phyloP scores from a whole-genome alignment of 148 eudicot genomes.

The Beta vulgaris region DNA sequence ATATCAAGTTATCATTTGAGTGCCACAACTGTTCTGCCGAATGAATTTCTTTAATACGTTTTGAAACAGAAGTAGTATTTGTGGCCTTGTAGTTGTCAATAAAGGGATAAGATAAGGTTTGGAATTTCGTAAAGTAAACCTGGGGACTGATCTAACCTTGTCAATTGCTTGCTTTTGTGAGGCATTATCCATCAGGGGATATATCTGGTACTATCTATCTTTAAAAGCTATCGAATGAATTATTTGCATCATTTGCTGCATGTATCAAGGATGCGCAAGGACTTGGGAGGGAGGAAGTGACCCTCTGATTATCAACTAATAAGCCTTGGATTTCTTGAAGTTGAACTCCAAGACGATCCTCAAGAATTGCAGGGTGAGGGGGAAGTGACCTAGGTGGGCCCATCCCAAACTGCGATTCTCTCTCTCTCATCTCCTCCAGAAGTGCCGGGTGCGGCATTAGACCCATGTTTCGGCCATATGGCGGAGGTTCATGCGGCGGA shows the following conservation, averaged over 20 bases:
- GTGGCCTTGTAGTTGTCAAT: too few species aligned
- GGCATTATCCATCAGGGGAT: neutral
- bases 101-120: neutral
- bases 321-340: conserved; percentile 76
- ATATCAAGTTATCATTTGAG: too few species aligned
- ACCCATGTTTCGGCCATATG: conserved; percentile 44
- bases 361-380: conserved; percentile 80
- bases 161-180: neutral
- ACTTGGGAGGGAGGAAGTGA: conserved; percentile 86
- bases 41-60: too few species aligned
- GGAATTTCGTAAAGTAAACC: neutral
- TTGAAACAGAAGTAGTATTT: too few species aligned
- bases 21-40: too few species aligned
- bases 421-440: conserved; percentile 53
- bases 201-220: neutral
- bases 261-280: neutral
- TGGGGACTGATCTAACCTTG: neutral
- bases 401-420: conserved; percentile 54
- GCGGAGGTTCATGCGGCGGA: conserved; percentile 54
- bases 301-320: conserved; percentile 72
- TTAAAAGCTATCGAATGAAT: neutral
- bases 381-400: conserved; percentile 63
- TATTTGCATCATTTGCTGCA: neutral
- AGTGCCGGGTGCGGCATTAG: conserved; percentile 63
- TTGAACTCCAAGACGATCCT: conserved; percentile 76